Evolutionary conservation across 352 stramenopile genomes (phyloP).

Genomic region (Blastocystis sp.): DNA sequence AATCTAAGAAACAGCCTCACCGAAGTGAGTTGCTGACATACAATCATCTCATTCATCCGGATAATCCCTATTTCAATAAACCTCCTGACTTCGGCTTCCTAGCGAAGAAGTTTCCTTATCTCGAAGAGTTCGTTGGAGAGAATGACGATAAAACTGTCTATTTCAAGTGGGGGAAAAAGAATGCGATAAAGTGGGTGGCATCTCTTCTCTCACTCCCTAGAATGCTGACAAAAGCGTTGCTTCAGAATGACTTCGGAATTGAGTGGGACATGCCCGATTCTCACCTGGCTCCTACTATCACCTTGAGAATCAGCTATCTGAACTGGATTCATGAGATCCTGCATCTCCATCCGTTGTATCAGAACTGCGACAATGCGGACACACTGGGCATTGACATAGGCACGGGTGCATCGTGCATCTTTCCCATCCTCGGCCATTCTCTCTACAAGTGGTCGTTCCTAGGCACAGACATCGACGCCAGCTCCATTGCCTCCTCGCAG

Average conservation of each 20-base stretch:
- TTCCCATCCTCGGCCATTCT: conserved; percentile 10
- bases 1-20: too few species aligned
- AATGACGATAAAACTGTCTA: conserved; percentile 1
- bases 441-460: conserved; percentile 52
- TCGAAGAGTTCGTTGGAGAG: neutral
- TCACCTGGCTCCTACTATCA: conserved; percentile 2
- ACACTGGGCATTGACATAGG: conserved; percentile 29
- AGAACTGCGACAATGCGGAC: neutral
- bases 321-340: conserved; percentile 48
- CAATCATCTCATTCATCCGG: neutral
- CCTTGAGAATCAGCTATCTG: conserved; percentile 46
- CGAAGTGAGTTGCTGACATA: too few species aligned
- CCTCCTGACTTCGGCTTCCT: conserved; percentile 2
- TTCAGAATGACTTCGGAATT: conserved; percentile 48
- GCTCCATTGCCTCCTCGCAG: neutral
- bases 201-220: neutral
- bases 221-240: conserved; percentile 40
- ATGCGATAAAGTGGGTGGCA: neutral
- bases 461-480: conserved; percentile 25
- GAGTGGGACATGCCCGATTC: conserved; percentile 55
- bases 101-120: conserved; percentile 24
- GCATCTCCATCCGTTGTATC: neutral
- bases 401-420: conserved; percentile 49
- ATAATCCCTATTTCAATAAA: conserved; percentile 59
- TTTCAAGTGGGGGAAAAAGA: conserved; percentile 10